phyloP scores from a whole-genome alignment of 202 grass and related monocot genomes.

The Zoysia matrella region DNA sequence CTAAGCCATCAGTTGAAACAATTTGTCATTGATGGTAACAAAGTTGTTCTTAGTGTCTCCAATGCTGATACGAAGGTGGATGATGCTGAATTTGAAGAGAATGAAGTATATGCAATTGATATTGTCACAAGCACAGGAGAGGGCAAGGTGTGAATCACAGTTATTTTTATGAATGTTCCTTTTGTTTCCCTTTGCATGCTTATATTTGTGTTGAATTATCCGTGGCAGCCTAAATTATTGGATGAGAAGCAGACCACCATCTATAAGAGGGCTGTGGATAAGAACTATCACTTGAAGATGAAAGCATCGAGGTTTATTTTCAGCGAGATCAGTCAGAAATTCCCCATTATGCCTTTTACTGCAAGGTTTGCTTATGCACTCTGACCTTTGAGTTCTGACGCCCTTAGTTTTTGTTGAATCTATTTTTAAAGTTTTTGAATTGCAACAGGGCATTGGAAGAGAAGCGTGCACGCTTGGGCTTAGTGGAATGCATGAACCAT shows the following conservation, averaged over 20 bases:
- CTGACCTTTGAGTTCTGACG: not conserved
- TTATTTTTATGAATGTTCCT: not conserved
- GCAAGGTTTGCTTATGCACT: too few species aligned
- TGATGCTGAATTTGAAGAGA: too few species aligned
- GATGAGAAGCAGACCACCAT: too few species aligned
- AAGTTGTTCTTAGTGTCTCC: conserved; percentile 80
- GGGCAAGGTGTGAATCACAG: conserved; percentile 68
- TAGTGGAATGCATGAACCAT: too few species aligned
- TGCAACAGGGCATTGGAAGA: conserved; percentile 86
- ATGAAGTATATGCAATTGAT: too few species aligned
- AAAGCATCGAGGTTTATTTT: too few species aligned
- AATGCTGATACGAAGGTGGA: conserved; percentile 34
- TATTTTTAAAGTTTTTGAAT: conserved; percentile 5
- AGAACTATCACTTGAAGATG: too few species aligned
- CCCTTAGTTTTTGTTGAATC: not conserved
- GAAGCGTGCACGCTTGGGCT: conserved; percentile 66
- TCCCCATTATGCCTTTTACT: too few species aligned
- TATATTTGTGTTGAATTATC: too few species aligned
- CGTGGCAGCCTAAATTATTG: too few species aligned
- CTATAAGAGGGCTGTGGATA: too few species aligned
- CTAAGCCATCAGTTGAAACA: conserved; percentile 95
- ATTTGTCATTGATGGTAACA: conserved; percentile 98
- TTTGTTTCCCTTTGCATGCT: not conserved
- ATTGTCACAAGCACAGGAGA: conserved; percentile 92
- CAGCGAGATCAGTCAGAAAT: too few species aligned